These are phyloP conservation scores for Musa schizocarpa DNA, from an alignment of 176 grass and related monocot genomes.

Conservation along the genomic window DNA sequence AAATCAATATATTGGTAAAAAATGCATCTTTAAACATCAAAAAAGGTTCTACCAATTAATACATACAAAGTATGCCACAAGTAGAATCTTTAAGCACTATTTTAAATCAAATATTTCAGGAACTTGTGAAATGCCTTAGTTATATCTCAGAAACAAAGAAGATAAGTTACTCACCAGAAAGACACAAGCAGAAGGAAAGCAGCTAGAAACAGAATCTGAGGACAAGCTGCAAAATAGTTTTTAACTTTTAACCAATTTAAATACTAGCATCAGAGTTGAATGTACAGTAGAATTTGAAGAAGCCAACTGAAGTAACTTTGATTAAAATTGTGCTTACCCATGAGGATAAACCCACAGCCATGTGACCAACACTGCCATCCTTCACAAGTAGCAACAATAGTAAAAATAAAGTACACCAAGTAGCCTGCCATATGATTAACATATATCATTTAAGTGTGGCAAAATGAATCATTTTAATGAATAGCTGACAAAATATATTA, in stretches of 20 bases:
- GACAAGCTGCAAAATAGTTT: conserved; percentile 11
- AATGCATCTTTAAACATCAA: no score
- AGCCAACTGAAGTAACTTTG: background rate
- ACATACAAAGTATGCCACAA: background rate
- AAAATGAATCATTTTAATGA: background rate
- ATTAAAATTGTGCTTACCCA: conserved; percentile 58
- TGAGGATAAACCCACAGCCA: conserved; percentile 87
- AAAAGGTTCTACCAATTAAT: no score
- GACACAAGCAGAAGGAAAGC: conserved; percentile 15
- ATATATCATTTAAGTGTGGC: background rate
- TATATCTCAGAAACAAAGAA: background rate
- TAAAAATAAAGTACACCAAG: conserved; percentile 56
- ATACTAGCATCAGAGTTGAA: background rate
- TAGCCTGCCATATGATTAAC: conserved; percentile 35
- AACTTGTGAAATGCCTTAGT: background rate
- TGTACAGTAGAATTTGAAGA: background rate
- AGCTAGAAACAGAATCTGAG: conserved; percentile 10
- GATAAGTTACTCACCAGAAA: conserved; percentile 8
- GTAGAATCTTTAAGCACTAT: background rate
- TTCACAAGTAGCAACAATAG: conserved; percentile 70
- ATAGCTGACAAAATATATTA: background rate
- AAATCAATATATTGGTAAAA: no score
- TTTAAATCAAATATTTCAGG: background rate
- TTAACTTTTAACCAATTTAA: background rate
- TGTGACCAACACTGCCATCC: conserved; percentile 85